These are phyloP conservation scores for Cyclocybe cylindracea DNA, from an alignment of 768 basidiomycete genomes.

Conservation along the genomic window DNA sequence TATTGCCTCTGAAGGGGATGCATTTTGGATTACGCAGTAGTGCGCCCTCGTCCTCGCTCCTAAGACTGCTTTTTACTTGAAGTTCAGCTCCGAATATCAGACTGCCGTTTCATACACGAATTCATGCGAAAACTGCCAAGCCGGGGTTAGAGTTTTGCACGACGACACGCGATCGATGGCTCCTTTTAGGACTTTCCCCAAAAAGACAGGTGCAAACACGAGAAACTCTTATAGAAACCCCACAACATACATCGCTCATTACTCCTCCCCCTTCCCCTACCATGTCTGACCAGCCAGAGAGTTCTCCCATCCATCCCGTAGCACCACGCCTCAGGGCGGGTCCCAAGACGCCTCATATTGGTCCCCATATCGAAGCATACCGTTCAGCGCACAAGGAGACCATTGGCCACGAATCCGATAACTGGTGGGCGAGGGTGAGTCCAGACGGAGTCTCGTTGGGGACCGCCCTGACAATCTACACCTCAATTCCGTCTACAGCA, in stretches of 20 bases:
- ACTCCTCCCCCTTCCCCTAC: constrained; percentile 15
- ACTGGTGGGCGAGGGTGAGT: constrained; percentile 85
- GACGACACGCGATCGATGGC: constrained; percentile 17
- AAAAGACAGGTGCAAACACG: constrained; percentile 14
- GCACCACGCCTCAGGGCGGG: constrained; percentile 71
- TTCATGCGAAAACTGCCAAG: constrained; percentile 13
- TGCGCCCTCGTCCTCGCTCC: no score
- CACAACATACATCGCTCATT: constrained; percentile 14
- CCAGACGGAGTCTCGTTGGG: neutral
- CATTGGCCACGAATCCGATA: constrained; percentile 74
- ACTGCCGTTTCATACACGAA: neutral
- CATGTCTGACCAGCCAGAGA: constrained; percentile 40
- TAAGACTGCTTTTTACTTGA: no score
- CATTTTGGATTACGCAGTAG: no score
- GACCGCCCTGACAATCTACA: neutral
- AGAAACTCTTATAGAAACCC: constrained; percentile 16
- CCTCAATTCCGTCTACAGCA: constrained; percentile 35
- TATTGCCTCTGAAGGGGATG: no score
- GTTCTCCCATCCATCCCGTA: constrained; percentile 62
- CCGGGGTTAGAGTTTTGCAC: constrained; percentile 15
- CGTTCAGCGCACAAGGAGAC: constrained; percentile 64
- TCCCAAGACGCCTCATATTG: constrained; percentile 72
- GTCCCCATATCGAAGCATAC: constrained; percentile 80
- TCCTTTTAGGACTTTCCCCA: constrained; percentile 19
- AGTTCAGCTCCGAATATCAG: neutral